A percentile compares a stretch with the other conserved stretches of the same genome.
These are phyloP conservation scores for Glycine latifolia DNA, from an alignment of 306 rosid species.

Conservation along the genomic window DNA sequence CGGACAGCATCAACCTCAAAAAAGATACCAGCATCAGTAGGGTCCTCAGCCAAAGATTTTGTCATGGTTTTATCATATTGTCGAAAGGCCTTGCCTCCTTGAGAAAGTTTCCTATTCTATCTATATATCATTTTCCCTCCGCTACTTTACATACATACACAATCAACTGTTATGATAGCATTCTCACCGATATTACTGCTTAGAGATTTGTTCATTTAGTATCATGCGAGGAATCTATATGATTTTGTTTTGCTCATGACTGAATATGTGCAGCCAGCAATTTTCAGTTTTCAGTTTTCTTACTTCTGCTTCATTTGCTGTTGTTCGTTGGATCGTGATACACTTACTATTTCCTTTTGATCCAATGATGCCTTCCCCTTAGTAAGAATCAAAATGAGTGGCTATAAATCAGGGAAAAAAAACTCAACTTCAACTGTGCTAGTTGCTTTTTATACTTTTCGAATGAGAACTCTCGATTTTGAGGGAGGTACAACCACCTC, in stretches of 20 bases:
- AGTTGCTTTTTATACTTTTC: no score
- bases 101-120: slow-evolving; percentile 25
- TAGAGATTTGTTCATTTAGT: slow-evolving; percentile 43
- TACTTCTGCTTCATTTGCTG: not conserved
- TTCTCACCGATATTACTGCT: slow-evolving; percentile 29
- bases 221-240: slow-evolving; percentile 28
- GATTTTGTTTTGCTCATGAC: slow-evolving; percentile 31
- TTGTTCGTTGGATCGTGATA: slow-evolving; percentile 32
- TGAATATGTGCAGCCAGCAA: slow-evolving; percentile 27
- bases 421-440: no score
- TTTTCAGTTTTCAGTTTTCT: slow-evolving; percentile 16
- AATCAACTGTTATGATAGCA: slow-evolving; percentile 11
- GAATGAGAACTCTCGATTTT: no score
- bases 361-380: not conserved
- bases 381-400: not conserved
- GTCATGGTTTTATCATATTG: slow-evolving; percentile 93
- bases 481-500: no score
- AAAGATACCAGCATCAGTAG: slow-evolving; percentile 76
- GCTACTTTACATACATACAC: slow-evolving; percentile 8
- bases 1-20: slow-evolving; percentile 74
- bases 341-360: not conserved
- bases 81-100: slow-evolving; percentile 58
- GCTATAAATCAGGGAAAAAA: no score
- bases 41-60: slow-evolving; percentile 95
- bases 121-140: not conserved